Percentiles rank a stretch among this genome's conserved stretches.
phyloP scores from a whole-genome alignment of 768 basidiomycete species.

The Porphyrellus cyaneotinctus region DNA sequence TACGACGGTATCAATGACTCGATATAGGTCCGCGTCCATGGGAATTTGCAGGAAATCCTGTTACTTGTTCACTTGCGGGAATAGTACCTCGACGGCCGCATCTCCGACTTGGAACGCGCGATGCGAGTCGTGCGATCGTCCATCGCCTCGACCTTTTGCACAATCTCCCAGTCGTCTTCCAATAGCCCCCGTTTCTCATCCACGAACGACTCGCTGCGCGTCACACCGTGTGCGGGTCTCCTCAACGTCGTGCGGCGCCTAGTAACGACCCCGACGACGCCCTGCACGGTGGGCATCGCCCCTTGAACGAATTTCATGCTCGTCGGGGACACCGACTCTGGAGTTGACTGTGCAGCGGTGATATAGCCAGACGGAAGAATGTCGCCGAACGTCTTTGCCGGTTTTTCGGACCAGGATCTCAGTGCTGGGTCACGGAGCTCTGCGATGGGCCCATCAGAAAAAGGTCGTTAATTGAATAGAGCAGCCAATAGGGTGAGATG shows the following conservation, averaged over 20 bases:
- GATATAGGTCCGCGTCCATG: neutral
- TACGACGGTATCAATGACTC: neutral
- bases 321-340: constrained; percentile 14
- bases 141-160: constrained; percentile 7
- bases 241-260: constrained; percentile 18
- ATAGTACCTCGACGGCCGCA: constrained; percentile 18
- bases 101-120: constrained; percentile 26
- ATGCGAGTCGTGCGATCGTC: constrained; percentile 1
- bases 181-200: constrained; percentile 23
- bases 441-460: neutral
- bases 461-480: neutral
- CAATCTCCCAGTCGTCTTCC: constrained; percentile 19
- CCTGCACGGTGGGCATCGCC: constrained; percentile 39
- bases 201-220: constrained; percentile 8
- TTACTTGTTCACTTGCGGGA: constrained; percentile 11
- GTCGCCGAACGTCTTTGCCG: constrained; percentile 41
- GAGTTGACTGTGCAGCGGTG: constrained; percentile 29
- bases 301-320: constrained; percentile 27
- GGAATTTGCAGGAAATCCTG: too few relatives aligned
- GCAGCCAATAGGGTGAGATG: neutral
- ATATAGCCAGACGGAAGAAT: constrained; percentile 47
- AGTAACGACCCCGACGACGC: constrained; percentile 32
- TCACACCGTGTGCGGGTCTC: neutral
- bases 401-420: constrained; percentile 19
- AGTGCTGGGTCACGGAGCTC: constrained; percentile 26